Evolutionary conservation across 768 basidiomycete species (phyloP), one percentile per base, ranked within the genome.

Genomic region (Austroboletus eburneus): DNA sequence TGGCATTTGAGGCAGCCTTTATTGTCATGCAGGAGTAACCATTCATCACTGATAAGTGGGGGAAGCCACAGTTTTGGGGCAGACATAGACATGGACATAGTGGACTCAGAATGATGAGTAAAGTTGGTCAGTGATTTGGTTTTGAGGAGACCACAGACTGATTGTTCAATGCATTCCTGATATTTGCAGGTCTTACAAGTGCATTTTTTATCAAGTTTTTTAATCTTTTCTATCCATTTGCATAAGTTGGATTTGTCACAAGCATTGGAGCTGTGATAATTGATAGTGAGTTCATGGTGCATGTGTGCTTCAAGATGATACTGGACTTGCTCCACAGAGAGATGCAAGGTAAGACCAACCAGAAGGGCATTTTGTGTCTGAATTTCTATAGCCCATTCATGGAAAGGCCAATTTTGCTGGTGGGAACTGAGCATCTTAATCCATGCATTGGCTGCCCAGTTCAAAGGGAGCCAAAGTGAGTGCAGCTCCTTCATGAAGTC

Each of bases 1-100:
- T 55, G 42, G 29, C 66, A 68, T n/a, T 64, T 59, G 44, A 55
- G 45, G 27, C 68, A 68, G 0, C 66, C 59, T 2, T 49, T 22
- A 24, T 61, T 48, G 0, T 58, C 46, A 0, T 13, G 5, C 0
- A 68, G 50, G 0, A 62, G 42, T 0, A 42, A 9, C 0, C 43
- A 37, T 42, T 68, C 59, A 0, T 36, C 33, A 0, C 32, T 23
- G 0, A 56, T 63, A 0, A 55, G 45, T 3, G 45, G 8, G 4
- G 57, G 51, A 2, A 49, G 39, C 5, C 33, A 14, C 5, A 14
- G 16, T 14, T 34, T 8, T 5, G 14, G 12, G 14, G 33, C 9
- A 34, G 8, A 5, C 16, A 34, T 9, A 14, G 5, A 8, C 7
- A 8, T 14, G 16, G 33, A 9, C 33, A 13, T n/a, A n/a, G 9